These are phyloP conservation scores for Linum lewisii DNA, from an alignment of 345 rosid genomes.

Conservation along the genomic window DNA sequence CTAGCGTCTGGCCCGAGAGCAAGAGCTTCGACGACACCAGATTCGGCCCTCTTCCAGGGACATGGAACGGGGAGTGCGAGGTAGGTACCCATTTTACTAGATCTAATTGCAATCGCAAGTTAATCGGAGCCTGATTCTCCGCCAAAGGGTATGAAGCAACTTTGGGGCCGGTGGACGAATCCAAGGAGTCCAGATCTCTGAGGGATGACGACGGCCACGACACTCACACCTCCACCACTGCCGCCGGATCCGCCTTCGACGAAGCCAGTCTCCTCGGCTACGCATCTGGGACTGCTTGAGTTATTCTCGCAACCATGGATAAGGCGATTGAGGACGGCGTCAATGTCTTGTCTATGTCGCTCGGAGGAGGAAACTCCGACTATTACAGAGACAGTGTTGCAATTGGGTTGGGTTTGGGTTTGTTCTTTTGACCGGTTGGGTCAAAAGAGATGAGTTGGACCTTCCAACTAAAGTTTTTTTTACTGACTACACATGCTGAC, in stretches of 20 bases:
- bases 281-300: background rate
- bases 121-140: conserved; percentile 29
- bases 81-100: conserved; percentile 17
- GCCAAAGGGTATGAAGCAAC: conserved; percentile 29
- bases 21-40: conserved; percentile 28
- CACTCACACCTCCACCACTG: conserved; percentile 22
- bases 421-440: too few species aligned
- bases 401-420: too few species aligned
- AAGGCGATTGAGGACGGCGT: background rate
- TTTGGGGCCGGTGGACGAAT: conserved; percentile 24
- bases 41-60: conserved; percentile 23
- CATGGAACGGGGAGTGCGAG: conserved; percentile 24
- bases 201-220: conserved; percentile 37
- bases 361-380: too few species aligned
- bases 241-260: background rate
- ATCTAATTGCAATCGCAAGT: conserved; percentile 16
- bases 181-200: conserved; percentile 32
- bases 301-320: background rate
- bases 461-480: too few species aligned
- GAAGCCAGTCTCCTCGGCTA: conserved; percentile 3
- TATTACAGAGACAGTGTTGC: too few species aligned
- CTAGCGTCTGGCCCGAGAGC: conserved; percentile 36
- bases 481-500: too few species aligned
- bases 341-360: background rate
- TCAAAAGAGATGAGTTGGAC: too few species aligned